phyloP scores from a whole-genome alignment of 768 basidiomycete genomes.

The Russula vinacea region DNA sequence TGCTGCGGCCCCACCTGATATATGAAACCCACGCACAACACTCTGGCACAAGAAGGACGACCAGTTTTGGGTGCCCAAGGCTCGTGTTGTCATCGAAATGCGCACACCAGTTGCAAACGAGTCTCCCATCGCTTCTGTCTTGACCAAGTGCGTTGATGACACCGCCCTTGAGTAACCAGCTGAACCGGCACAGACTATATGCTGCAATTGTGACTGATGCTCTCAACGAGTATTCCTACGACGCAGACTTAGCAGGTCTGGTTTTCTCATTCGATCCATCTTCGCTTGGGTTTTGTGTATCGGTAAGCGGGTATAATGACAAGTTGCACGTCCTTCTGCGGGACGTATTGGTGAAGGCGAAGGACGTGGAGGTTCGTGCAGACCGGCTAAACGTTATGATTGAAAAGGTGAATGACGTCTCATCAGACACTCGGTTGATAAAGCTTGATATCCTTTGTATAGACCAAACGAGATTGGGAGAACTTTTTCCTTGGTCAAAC shows the following conservation, averaged over 20 bases:
- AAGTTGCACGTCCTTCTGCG: constrained; percentile 74
- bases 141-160: constrained; percentile 56
- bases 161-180: background rate
- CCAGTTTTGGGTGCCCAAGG: constrained; percentile 92
- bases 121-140: constrained; percentile 66
- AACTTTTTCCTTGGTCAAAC: constrained; percentile 88
- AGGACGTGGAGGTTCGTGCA: constrained; percentile 58
- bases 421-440: background rate
- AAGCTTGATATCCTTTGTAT: background rate
- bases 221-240: constrained; percentile 86
- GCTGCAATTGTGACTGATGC: constrained; percentile 84
- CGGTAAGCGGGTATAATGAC: constrained; percentile 86
- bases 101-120: constrained; percentile 60
- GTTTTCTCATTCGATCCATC: constrained; percentile 63
- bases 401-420: constrained; percentile 59
- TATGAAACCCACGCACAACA: constrained; percentile 66
- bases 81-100: constrained; percentile 69
- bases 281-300: constrained; percentile 62
- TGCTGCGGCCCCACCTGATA: constrained; percentile 71
- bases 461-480: constrained; percentile 76
- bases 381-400: constrained; percentile 77
- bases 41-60: constrained; percentile 99
- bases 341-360: constrained; percentile 67
- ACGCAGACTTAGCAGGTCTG: constrained; percentile 89
- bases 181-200: constrained; percentile 55